Evolutionary conservation across 352 stramenopile genomes (phyloP).

Genomic region (Phytophthora kernoviae): DNA sequence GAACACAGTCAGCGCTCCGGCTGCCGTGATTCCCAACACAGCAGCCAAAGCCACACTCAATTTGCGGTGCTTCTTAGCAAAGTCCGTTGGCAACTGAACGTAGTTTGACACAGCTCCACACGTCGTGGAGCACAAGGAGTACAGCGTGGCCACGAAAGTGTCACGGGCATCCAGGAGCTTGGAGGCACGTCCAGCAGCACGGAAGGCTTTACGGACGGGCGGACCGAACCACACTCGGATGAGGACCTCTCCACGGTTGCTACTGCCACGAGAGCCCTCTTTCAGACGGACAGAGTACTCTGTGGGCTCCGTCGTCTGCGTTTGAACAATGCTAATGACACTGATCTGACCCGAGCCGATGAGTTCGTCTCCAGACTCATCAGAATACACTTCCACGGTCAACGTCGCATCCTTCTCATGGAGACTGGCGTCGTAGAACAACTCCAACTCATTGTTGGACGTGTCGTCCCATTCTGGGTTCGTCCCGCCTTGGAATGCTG

Average conservation of each 20-base stretch:
- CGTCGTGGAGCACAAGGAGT: conserved; percentile 38
- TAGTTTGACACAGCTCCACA: conserved; percentile 46
- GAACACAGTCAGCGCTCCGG: conserved; percentile 61
- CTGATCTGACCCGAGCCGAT: conserved; percentile 76
- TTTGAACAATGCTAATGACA: conserved; percentile 44
- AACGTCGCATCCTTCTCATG: conserved; percentile 54
- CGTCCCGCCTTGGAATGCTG: conserved; percentile 59
- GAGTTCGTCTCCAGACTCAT: conserved; percentile 74
- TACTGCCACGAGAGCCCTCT: conserved; percentile 39
- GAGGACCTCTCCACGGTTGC: conserved; percentile 63
- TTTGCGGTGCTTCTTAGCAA: conserved; percentile 79
- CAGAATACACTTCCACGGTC: conserved; percentile 73
- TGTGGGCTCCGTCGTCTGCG: conserved; percentile 33
- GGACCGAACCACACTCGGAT: conserved; percentile 79
- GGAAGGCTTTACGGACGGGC: conserved; percentile 79
- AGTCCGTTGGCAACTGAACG: conserved; percentile 60
- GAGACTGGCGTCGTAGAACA: conserved; percentile 71
- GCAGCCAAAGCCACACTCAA: conserved; percentile 63
- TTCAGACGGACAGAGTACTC: conserved; percentile 60
- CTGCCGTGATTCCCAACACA: conserved; percentile 55
- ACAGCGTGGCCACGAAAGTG: conserved; percentile 59
- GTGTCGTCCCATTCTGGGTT: conserved; percentile 70
- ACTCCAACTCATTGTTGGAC: conserved; percentile 81
- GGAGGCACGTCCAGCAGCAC: conserved; percentile 64
- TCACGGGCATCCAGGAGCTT: conserved; percentile 82